Conservation (phyloP, 1,284 basidiomycete species). For the Papiliotrema flavescens region DNA sequence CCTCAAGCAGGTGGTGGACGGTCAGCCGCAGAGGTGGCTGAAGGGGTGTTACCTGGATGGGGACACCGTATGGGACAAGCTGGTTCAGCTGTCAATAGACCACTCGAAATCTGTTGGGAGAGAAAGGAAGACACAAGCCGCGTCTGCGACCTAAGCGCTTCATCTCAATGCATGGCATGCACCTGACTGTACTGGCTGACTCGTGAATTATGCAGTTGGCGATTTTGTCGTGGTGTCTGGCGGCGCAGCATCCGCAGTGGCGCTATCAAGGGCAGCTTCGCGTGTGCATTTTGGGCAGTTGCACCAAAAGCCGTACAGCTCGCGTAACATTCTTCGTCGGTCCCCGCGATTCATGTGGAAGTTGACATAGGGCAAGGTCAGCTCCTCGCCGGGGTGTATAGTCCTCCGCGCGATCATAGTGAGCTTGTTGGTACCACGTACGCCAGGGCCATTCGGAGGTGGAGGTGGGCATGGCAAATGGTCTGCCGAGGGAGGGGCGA, state of each 20-base stretch:
- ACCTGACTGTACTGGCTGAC: too few relatives aligned
- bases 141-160: too few relatives aligned
- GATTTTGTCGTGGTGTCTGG: too few relatives aligned
- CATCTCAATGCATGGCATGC: too few relatives aligned
- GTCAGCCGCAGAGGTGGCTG: conserved; percentile 67
- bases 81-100: conserved; percentile 5
- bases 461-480: conserved; percentile 56
- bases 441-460: conserved; percentile 51
- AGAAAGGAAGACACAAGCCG: too few relatives aligned
- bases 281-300: conserved; percentile 62
- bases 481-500: conserved; percentile 60
- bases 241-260: too few relatives aligned
- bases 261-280: conserved; percentile 47
- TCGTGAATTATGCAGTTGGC: too few relatives aligned
- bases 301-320: conserved; percentile 73
- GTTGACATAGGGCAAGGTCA: conserved; percentile 70
- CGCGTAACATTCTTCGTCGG: conserved; percentile 60
- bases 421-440: conserved; percentile 38
- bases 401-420: conserved; percentile 61
- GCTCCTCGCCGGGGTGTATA: conserved; percentile 70
- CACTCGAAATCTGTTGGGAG: too few relatives aligned
- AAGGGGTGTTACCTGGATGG: conserved; percentile 84
- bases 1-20: conserved; percentile 38
- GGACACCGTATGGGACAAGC: conserved; percentile 64
- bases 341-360: conserved; percentile 56